Percentiles rank a stretch among this genome's conserved stretches.
Conservation (phyloP, 176 grass and related monocot genomes). For the Phragmites australis region DNA sequence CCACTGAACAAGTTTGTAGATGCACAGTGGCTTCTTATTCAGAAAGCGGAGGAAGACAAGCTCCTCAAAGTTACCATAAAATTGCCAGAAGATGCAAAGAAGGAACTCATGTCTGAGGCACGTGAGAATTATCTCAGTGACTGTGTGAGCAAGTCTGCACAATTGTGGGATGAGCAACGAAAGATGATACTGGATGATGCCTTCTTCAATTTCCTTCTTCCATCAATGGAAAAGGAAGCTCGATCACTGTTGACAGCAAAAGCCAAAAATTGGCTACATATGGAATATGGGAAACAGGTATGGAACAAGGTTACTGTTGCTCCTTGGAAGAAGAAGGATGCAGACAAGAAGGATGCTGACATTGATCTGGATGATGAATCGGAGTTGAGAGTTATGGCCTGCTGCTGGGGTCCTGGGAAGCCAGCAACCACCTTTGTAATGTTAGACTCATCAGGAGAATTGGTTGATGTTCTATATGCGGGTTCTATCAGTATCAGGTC, state of each 20-base stretch:
- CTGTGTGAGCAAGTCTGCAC: conserved; percentile 90
- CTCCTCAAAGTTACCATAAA: conserved; percentile 90
- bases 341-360: conserved; percentile 55
- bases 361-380: conserved; percentile 73
- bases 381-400: conserved; percentile 89
- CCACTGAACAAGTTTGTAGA: conserved; percentile 81
- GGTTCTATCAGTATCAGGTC: conserved; percentile 85
- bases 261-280: conserved; percentile 76
- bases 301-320: conserved; percentile 83
- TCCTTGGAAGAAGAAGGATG: conserved; percentile 82
- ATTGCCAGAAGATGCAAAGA: conserved; percentile 74
- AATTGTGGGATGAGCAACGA: conserved; percentile 92
- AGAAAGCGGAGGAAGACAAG: conserved; percentile 98
- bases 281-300: conserved; percentile 84
- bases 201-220: conserved; percentile 75
- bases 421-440: conserved; percentile 93
- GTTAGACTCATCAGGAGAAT: conserved; percentile 87
- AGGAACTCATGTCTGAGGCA: conserved; percentile 75
- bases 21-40: conserved; percentile 93
- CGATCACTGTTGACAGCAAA: conserved; percentile 61
- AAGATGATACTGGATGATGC: conserved; percentile 98
- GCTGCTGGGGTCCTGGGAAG: conserved; percentile 96
- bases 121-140: conserved; percentile 92
- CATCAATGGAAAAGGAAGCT: conserved; percentile 93
- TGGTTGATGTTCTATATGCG: conserved; percentile 94